These are phyloP conservation scores for Heterococcus sp. DNA, from an alignment of 108 stramenopile species.

Conservation along the genomic window DNA sequence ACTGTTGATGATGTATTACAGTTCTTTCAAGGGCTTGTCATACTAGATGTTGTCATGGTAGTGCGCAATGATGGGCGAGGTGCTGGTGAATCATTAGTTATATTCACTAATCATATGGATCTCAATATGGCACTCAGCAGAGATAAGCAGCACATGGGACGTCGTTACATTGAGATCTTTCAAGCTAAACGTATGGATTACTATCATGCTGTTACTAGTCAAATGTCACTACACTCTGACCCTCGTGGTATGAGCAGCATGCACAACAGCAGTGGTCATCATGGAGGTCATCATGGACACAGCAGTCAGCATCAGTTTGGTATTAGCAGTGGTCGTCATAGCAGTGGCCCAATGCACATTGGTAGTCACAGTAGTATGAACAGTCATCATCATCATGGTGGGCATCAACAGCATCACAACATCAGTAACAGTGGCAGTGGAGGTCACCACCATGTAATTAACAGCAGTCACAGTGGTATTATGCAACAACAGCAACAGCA, in stretches of 20 bases:
- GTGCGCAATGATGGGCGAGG: slow-evolving; percentile 39
- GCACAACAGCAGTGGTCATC: background rate
- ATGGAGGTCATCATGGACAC: background rate
- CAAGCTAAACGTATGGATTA: slow-evolving; percentile 80
- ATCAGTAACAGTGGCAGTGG: too few relatives aligned
- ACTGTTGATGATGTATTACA: slow-evolving; percentile 82
- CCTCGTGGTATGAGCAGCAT: background rate
- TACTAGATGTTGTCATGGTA: slow-evolving; percentile 80
- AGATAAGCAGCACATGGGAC: slow-evolving; percentile 50
- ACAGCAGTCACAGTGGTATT: background rate
- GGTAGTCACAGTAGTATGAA: too few relatives aligned
- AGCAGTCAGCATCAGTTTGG: background rate
- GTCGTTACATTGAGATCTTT: slow-evolving; percentile 77
- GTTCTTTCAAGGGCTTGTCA: slow-evolving; percentile 81
- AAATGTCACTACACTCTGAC: slow-evolving; percentile 2
- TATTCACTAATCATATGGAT: slow-evolving; percentile 89
- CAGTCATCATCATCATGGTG: too few relatives aligned
- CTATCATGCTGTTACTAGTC: slow-evolving; percentile 73
- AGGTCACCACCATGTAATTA: too few relatives aligned
- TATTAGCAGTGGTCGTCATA: background rate
- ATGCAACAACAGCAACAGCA: background rate
- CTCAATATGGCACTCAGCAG: slow-evolving; percentile 76
- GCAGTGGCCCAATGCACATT: background rate
- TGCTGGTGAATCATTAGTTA: slow-evolving; percentile 78
- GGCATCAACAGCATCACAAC: too few relatives aligned